Evolutionary conservation across 495 filamentous ascomycete genomes (phyloP), one percentile per base, ranked within the genome.

Genomic region (Aspergillus bertholletiae): DNA sequence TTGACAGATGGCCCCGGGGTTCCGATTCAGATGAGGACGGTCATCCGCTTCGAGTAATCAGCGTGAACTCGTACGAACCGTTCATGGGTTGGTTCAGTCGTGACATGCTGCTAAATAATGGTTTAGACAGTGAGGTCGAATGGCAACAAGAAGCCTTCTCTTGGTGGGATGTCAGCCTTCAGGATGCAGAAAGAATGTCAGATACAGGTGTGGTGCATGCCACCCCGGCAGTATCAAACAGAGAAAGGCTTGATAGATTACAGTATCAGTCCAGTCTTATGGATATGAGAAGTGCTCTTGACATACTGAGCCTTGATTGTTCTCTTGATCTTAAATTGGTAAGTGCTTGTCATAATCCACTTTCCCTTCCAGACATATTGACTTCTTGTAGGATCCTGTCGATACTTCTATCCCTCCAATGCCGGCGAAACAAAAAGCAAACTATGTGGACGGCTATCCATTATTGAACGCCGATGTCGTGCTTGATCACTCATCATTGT

Each of bases 11-110:
- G 83, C 88, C 90, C 15, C 81, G 74, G 21, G 86, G 87, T 0
- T 64, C 73, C 4, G 89, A 92, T 62, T 60, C 87, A 3, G 86
- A 92, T 58, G 72, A 79, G 17, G 64, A 86, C 44, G 85, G 85
- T 3, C 73, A 87, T 40, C 77, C 70, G 11, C 74, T 91, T 13
- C 82, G 92, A n/a, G 88, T 96, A 26, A 78, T 93, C 30, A 97
- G 95, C 67, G 71, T 90, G 51, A 82, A 83, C 45, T 93, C 92
- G 1, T 97, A 96, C 64, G 69, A 78, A 20, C 63, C 68, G 0
- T 89, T 83, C 32, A 93, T 96, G 88, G 92, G 90, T 27, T 88
- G 82, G 80, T 71, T 90, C 23, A 81, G 76, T 47, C 79, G 83
- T 21, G 85, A 90, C 53, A 69, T 72, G 12, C 53, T 71, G 13